Evolutionary conservation across 768 basidiomycete species (phyloP).

Genomic region (Suillus weaverae): DNA sequence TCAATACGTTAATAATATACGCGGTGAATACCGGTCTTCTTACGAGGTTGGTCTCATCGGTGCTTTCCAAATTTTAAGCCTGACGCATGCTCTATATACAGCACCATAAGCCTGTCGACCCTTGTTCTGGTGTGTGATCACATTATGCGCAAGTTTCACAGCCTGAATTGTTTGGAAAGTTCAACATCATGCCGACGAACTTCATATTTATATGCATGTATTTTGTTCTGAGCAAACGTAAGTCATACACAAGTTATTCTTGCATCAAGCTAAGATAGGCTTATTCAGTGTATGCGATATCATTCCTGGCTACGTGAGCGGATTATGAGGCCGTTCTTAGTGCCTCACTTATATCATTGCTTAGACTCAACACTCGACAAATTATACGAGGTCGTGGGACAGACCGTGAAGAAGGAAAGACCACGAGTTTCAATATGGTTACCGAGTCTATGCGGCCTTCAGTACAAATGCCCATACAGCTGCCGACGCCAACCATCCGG

Average conservation of each 20-base stretch:
- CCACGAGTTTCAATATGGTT: slow-evolving; percentile 30
- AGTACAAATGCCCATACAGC: slow-evolving; percentile 10
- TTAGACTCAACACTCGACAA: slow-evolving; percentile 61
- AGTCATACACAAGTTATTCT: slow-evolving; percentile 23
- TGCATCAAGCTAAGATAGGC: slow-evolving; percentile 5
- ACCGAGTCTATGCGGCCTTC: slow-evolving; percentile 5
- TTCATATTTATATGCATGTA: slow-evolving; percentile 62
- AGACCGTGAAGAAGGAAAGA: slow-evolving; percentile 36
- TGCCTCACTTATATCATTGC: slow-evolving; percentile 15
- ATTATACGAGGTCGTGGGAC: slow-evolving; percentile 55
- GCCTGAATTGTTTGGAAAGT: slow-evolving; percentile 36
- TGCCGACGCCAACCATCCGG: neutral
- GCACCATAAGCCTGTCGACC: slow-evolving; percentile 43
- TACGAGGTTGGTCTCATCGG: slow-evolving; percentile 46
- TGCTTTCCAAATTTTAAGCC: neutral
- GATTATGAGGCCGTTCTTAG: neutral
- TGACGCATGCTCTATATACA: slow-evolving; percentile 11
- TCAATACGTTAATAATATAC: slow-evolving; percentile 56
- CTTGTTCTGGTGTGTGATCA: slow-evolving; percentile 50
- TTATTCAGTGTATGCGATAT: slow-evolving; percentile 57
- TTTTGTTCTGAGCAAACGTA: slow-evolving; percentile 67
- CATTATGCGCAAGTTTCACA: neutral
- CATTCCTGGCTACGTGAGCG: slow-evolving; percentile 64
- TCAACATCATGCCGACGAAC: slow-evolving; percentile 52
- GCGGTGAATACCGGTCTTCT: slow-evolving; percentile 63